Base-by-base conservation (phyloP, 2,329 filamentous ascomycete species). In the Colletotrichum falcatum region DNA sequence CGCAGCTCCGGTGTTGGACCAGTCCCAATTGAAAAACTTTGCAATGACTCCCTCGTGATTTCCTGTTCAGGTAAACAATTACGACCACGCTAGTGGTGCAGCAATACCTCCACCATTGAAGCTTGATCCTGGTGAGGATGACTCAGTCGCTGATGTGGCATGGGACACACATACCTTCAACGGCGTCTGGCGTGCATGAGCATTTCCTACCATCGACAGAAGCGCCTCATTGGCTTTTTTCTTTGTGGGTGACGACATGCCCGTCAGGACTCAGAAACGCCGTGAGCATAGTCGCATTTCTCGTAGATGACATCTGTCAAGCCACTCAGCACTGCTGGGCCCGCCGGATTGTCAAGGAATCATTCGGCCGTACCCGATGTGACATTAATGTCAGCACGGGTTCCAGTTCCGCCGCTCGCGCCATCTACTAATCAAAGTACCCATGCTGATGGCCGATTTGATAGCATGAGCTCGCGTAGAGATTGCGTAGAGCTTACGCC, bases 11-110 rank as follows among this genome's bases (percentile, higher is more conserved):
- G 30, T 20, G 14, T 37, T 33, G 18, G 42, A 16, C 26, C 42
- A 54, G n/a, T n/a, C 51, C n/a, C 18, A 12, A 23, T n/a, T 35
- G 20, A 26, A 20, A 5, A 18, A 44, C 26, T 9, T 16, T 44
- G 33, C n/a, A n/a, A n/a, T 44, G 61, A 44, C 20, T 23, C 18
- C 61, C 44, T 26, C 35, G 26, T 30, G 20, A 54, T 65, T 69
- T 23, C 61, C 66, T 65, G 23, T 53, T 59, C 54, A 16, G 66
- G 66, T 16, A 69, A 65, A n/a, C 54, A 59, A 59, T 46, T 65
- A 65, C 66, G 65, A 58, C 60, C 16, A 42, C 26, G 26, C 56
- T 44, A 59, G 26, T 12, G 18, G 35, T 37, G 35, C 37, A 2
- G 9, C 28, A 39, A 44, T 20, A 5, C 30, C 37, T 33, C 20